Conservation (phyloP, 202 grass and related monocot species). For the Schoenoplectus triqueter region DNA sequence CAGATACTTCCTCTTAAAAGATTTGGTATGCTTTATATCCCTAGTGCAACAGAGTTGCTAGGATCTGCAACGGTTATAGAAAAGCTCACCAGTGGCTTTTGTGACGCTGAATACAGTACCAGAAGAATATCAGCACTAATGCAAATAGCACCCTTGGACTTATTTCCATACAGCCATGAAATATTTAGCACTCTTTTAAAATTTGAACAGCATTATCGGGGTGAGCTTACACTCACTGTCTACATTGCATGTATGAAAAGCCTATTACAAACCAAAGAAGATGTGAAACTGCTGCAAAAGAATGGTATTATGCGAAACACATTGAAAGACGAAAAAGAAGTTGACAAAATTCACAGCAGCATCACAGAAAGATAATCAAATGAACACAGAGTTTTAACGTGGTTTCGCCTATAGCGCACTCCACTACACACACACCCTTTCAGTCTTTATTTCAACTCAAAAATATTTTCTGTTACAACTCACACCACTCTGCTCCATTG, state of each 20-base stretch:
- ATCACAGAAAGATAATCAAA: no score
- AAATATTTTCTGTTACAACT: no score
- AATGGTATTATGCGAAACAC: conserved; percentile 1
- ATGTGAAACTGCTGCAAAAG: not conserved
- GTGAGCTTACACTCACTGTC: not conserved
- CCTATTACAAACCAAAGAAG: not conserved
- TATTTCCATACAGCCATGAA: not conserved
- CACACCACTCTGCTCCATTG: no score
- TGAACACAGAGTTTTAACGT: no score
- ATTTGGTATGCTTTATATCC: not conserved
- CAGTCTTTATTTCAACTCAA: no score
- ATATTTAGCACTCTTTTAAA: not conserved
- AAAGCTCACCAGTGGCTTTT: not conserved
- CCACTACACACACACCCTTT: no score
- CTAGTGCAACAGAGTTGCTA: not conserved
- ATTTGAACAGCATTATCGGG: not conserved
- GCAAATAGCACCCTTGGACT: not conserved
- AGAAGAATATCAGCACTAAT: not conserved
- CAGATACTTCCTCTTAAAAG: not conserved
- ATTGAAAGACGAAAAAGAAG: not conserved
- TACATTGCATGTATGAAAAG: not conserved
- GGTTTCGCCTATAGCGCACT: no score
- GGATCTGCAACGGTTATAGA: not conserved
- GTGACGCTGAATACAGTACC: not conserved
- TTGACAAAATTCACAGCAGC: no score